A percentile compares a stretch with the other conserved stretches of the same genome.
These are phyloP conservation scores for Extremus antarcticus DNA, from an alignment of 495 filamentous ascomycete genomes.

Conservation along the genomic window DNA sequence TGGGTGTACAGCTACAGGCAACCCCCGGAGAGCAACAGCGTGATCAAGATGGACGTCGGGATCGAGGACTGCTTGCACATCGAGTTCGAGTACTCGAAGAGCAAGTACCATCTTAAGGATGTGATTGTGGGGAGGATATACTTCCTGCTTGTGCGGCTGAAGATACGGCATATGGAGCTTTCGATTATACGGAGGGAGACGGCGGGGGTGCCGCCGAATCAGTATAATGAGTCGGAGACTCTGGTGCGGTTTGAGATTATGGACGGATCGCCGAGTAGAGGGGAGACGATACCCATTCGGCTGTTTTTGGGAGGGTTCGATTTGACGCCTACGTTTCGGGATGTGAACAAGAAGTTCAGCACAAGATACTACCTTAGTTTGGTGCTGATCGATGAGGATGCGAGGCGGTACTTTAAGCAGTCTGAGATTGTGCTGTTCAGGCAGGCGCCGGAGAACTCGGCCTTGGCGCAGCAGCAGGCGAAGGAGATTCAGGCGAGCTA, in stretches of 20 bases:
- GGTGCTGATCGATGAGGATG: constrained; percentile 58
- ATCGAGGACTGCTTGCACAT: constrained; percentile 99
- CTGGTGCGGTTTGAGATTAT: constrained; percentile 99
- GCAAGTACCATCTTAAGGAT: constrained; percentile 98
- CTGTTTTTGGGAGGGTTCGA: constrained; percentile 98
- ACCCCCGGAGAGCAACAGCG: constrained; percentile 93
- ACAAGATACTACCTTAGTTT: constrained; percentile 95
- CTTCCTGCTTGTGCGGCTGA: constrained; percentile 92
- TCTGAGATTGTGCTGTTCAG: constrained; percentile 97
- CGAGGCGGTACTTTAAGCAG: constrained; percentile 97
- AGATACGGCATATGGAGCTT: constrained; percentile 99
- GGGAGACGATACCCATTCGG: constrained; percentile 95
- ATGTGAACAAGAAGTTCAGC: constrained; percentile 99
- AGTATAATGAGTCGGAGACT: constrained; percentile 99
- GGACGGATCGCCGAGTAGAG: constrained; percentile 82
- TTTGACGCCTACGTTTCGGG: constrained; percentile 93
- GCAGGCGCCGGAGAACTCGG: constrained; percentile 62
- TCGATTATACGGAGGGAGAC: constrained; percentile 96
- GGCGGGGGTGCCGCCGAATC: constrained; percentile 96
- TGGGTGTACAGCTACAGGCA: constrained; percentile 99
- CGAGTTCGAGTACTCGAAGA: constrained; percentile 98
- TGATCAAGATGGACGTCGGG: constrained; percentile 99
- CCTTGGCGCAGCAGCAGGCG: constrained; percentile 17
- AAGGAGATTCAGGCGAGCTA: constrained; percentile 18
- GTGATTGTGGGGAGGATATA: constrained; percentile 99